These are phyloP conservation scores for Cucurbitaria berberidis DNA, from an alignment of 2,329 filamentous ascomycete genomes.

Conservation along the genomic window DNA sequence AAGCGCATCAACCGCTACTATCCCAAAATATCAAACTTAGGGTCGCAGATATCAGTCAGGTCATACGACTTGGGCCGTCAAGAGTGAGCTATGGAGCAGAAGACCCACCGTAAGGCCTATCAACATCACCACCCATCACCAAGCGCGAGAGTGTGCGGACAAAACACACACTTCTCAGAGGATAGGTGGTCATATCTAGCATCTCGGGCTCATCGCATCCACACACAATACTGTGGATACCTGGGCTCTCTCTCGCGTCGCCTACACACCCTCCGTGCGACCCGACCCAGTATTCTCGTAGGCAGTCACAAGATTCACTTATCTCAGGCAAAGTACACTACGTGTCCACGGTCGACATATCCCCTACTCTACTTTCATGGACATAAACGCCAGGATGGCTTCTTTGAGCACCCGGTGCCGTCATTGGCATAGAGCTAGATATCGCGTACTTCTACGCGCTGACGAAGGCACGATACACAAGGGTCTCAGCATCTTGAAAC, in stretches of 20 bases:
- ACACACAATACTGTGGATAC: not conserved
- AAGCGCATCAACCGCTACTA: not conserved
- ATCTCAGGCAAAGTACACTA: slow-evolving; percentile 19
- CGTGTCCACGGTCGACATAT: slow-evolving; percentile 11
- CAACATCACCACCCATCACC: not conserved
- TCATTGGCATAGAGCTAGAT: slow-evolving; percentile 10
- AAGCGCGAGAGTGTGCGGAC: not conserved
- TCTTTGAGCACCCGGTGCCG: slow-evolving; percentile 25
- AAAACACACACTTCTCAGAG: not conserved
- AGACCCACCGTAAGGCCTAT: not conserved
- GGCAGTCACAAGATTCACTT: not conserved
- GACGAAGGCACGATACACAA: slow-evolving; percentile 11
- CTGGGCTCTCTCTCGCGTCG: not conserved
- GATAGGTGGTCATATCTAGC: not conserved
- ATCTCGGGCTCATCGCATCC: not conserved
- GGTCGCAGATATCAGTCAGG: not conserved
- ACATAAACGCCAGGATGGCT: slow-evolving; percentile 23
- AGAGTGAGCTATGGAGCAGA: not conserved
- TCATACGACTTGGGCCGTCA: not conserved
- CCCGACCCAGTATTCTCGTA: not conserved
- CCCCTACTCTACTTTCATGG: slow-evolving; percentile 12
- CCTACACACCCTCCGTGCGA: not conserved
- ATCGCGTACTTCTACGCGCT: slow-evolving; percentile 22
- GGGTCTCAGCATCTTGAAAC: slow-evolving; percentile 9
- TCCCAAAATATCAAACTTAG: not conserved